Percentiles rank a stretch among this genome's conserved stretches.
phyloP scores from a whole-genome alignment of 2,329 filamentous ascomycete genomes.

The Endoconidiophora laricicola region DNA sequence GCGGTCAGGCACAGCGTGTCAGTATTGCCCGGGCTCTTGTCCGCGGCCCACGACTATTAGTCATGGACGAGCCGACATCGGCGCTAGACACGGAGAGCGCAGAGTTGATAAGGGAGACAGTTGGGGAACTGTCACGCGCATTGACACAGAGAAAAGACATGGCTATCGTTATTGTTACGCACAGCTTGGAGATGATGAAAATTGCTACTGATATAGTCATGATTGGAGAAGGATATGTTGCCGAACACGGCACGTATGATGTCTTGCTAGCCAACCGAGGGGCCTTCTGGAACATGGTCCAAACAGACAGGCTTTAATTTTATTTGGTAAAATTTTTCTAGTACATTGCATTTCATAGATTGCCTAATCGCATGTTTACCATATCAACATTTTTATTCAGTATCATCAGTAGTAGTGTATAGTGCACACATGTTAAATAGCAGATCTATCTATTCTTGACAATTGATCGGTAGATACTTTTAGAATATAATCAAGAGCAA shows the following conservation, averaged over 20 bases:
- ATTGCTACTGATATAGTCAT: conserved; percentile 60
- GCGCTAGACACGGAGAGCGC: conserved; percentile 59
- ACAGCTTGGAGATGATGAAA: conserved; percentile 72
- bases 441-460: no score
- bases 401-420: no score
- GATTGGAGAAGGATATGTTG: conserved; percentile 48
- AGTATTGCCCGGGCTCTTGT: conserved; percentile 67
- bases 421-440: no score
- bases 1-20: conserved; percentile 69
- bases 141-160: conserved; percentile 23
- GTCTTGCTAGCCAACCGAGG: conserved; percentile 34
- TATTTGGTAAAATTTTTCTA: not conserved
- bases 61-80: conserved; percentile 78
- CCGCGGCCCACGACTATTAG: conserved; percentile 51
- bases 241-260: conserved; percentile 49
- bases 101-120: conserved; percentile 43
- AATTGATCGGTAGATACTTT: no score
- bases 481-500: no score
- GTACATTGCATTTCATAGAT: not conserved
- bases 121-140: conserved; percentile 40
- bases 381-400: no score
- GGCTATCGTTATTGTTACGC: conserved; percentile 53
- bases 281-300: conserved; percentile 31
- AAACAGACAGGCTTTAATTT: not conserved
- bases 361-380: no score